Base-by-base conservation (phyloP, 192 early-diverging fungal species). In the Coemansia sp. region DNA sequence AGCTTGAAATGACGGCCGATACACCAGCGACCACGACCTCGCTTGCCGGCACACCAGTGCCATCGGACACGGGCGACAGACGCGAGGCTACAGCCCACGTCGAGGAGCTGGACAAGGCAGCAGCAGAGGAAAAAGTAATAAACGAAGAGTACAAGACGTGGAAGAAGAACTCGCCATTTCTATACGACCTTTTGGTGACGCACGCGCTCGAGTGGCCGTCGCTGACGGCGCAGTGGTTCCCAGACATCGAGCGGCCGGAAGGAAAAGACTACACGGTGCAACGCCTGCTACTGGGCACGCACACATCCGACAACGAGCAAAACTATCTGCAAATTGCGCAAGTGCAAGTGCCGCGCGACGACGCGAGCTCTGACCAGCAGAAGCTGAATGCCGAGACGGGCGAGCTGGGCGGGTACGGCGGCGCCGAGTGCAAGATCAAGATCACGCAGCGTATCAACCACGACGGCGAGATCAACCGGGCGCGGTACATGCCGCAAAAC, bases 141-240 rank as follows among this genome's bases (percentile, higher is more conserved):
- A 95, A 95, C 69, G 94, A 95, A 79, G 95, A 97, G 69, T 96
- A 98, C 83, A 98, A 98, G 82, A 93, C 93, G 59, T 99, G 97
- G 97, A 99, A 99, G 74, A 99, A 99, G 85, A 99, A 99, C 83
- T 92, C 91, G 12, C 97, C 97, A 35, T 99, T 99, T 68, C 88
- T 99, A 21, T 99, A 99, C 75, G 97, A 99, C 81, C 86, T 94
- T 37, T 90, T 99, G 11, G 88, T 99, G 21, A 96, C 97, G 12
- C 97, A 99, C 68, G 95, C 97, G n/a, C 83, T 99, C 14, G 94
- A 97, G 74, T 99, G 97, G 97, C 97, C 97, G 10, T 93, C 93
- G 43, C 83, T 99, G 62, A 99, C 97, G 25, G 88, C 88, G 61
- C 97, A 99, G 81, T 99, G 97, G 97, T 87, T 97, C 57, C 95